These are phyloP conservation scores for Ustilago crameri DNA, from an alignment of 1,284 basidiomycete genomes.

Conservation along the genomic window DNA sequence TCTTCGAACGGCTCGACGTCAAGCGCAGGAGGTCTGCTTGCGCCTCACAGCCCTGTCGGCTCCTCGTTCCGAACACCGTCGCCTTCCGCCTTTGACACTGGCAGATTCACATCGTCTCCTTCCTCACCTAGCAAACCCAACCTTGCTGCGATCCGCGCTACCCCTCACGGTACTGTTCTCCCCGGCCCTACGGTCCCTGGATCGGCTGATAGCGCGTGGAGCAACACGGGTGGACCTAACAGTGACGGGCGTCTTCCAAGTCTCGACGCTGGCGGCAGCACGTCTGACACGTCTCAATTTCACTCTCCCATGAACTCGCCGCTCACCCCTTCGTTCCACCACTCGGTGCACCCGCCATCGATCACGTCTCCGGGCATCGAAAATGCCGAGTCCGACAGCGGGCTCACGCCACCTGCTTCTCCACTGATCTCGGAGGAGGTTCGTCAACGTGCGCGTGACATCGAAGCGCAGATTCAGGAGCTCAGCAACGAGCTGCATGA, in stretches of 20 bases:
- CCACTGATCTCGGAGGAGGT: slow-evolving; percentile 41
- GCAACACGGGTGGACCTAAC: slow-evolving; percentile 16
- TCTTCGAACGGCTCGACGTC: slow-evolving; percentile 23
- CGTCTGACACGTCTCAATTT: slow-evolving; percentile 37
- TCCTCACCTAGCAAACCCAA: slow-evolving; percentile 19
- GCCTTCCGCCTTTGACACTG: slow-evolving; percentile 15
- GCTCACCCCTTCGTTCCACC: slow-evolving; percentile 43
- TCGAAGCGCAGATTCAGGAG: slow-evolving; percentile 48
- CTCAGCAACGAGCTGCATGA: slow-evolving; percentile 45
- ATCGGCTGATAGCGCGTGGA: slow-evolving; percentile 44
- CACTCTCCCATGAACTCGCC: slow-evolving; percentile 44
- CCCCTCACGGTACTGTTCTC: slow-evolving; percentile 28
- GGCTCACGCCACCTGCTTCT: slow-evolving; percentile 15
- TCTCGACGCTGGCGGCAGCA: slow-evolving; percentile 43
- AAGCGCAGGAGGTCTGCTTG: slow-evolving; percentile 34
- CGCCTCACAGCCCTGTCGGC: slow-evolving; percentile 28
- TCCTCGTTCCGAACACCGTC: slow-evolving; percentile 32
- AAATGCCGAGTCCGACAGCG: slow-evolving; percentile 1
- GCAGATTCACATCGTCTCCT: slow-evolving; percentile 3
- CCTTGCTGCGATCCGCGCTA: slow-evolving; percentile 32
- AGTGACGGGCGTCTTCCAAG: slow-evolving; percentile 28
- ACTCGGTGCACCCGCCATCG: slow-evolving; percentile 10
- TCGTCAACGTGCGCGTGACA: slow-evolving; percentile 37
- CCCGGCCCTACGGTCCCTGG: slow-evolving; percentile 38
- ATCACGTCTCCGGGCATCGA: slow-evolving; percentile 3